Evolutionary conservation across 768 basidiomycete species (phyloP).

Genomic region (Mycena maculata): DNA sequence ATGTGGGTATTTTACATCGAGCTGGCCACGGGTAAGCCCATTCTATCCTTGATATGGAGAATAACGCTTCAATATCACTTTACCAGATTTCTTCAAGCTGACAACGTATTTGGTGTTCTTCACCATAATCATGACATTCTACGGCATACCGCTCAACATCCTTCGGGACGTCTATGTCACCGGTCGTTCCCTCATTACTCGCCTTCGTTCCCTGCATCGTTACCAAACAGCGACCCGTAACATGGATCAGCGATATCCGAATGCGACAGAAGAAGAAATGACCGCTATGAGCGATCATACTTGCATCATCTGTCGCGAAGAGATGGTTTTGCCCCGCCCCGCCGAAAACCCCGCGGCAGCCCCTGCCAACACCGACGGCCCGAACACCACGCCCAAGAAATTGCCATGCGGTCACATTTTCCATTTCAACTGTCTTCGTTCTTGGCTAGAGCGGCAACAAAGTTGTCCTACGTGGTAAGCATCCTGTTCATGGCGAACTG

Average conservation of each 20-base stretch:
- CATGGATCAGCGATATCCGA: constrained; percentile 96
- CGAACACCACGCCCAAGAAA: constrained; percentile 96
- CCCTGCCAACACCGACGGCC: constrained; percentile 65
- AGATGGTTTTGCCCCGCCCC: constrained; percentile 71
- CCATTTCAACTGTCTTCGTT: constrained; percentile 96
- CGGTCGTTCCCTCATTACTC: constrained; percentile 89
- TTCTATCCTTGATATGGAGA: constrained; percentile 8
- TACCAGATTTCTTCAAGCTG: constrained; percentile 90
- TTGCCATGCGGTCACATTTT: constrained; percentile 97
- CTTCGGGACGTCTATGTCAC: constrained; percentile 98
- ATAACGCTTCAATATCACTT: constrained; percentile 20
- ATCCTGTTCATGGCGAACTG: constrained; percentile 18
- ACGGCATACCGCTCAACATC: constrained; percentile 96
- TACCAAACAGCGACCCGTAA: constrained; percentile 95
- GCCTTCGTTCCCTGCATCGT: constrained; percentile 88
- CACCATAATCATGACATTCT: constrained; percentile 91
- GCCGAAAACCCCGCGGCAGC: constrained; percentile 42
- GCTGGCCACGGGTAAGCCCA: constrained; percentile 84
- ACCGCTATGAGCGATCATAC: constrained; percentile 85
- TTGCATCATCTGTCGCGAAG: constrained; percentile 98
- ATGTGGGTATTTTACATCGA: constrained; percentile 98
- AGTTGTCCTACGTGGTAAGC: constrained; percentile 98
- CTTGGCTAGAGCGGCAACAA: constrained; percentile 98
- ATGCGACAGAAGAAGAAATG: constrained; percentile 90
- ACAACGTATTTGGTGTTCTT: constrained; percentile 95